A percentile compares a stretch with the other conserved stretches of the same genome.
These are phyloP conservation scores for Populus trichocarpa DNA, from an alignment of 441 rosid species.

Conservation along the genomic window DNA sequence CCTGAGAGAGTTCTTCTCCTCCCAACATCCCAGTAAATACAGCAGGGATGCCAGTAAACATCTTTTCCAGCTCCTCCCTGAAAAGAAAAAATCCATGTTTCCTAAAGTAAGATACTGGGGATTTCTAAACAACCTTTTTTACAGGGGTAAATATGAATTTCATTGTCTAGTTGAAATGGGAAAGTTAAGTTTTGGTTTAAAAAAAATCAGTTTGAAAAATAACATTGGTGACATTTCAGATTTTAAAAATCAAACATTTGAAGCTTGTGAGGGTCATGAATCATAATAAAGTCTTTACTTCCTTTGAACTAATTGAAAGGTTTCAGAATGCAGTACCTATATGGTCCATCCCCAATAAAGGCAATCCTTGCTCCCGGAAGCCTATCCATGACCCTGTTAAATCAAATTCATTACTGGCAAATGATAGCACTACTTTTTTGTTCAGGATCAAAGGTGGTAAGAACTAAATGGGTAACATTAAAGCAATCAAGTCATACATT, in stretches of 20 bases:
- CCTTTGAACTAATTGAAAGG: neutral
- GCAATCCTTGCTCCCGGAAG: slow-evolving; percentile 92
- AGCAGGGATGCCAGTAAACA: slow-evolving; percentile 85
- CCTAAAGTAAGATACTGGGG: neutral
- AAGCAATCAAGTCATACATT: neutral
- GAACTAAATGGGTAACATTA: neutral
- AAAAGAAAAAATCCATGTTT: slow-evolving; percentile 6
- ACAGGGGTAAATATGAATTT: neutral
- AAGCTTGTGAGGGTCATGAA: neutral
- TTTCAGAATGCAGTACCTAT: slow-evolving; percentile 44
- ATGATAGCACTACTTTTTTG: neutral
- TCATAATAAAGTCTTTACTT: neutral
- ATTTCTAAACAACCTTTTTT: neutral
- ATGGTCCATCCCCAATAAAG: slow-evolving; percentile 93
- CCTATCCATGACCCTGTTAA: slow-evolving; percentile 84
- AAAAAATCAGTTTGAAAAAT: neutral
- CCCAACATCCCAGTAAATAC: slow-evolving; percentile 92
- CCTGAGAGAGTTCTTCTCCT: slow-evolving; percentile 93
- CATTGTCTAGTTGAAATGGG: neutral
- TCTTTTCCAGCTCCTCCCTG: slow-evolving; percentile 84
- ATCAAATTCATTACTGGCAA: slow-evolving; percentile 3
- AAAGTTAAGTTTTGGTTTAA: neutral
- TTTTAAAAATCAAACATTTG: neutral
- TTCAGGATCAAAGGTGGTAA: neutral
- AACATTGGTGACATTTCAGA: neutral